phyloP scores from a whole-genome alignment of 1,284 basidiomycete species.

The Leccinum cinnamomeum region DNA sequence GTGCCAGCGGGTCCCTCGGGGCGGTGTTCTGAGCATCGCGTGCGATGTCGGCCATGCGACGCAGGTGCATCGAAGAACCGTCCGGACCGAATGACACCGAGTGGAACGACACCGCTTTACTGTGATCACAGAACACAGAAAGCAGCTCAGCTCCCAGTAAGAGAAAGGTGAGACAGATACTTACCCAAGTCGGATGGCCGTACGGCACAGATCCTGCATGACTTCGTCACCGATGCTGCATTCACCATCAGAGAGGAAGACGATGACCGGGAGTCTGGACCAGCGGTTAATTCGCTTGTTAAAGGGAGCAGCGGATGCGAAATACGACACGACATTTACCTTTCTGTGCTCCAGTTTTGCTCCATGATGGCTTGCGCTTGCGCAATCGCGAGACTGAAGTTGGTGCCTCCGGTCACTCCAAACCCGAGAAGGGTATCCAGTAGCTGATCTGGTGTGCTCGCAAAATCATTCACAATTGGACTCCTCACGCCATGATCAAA shows the following conservation, averaged over 20 bases:
- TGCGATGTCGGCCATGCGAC: constrained; percentile 55
- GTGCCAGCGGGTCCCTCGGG: constrained; percentile 45
- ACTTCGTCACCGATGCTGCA: constrained; percentile 41
- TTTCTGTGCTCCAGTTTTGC: constrained; percentile 54
- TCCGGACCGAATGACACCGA: constrained; percentile 40
- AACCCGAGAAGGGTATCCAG: constrained; percentile 41
- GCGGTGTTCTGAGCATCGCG: constrained; percentile 48
- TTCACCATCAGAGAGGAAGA: constrained; percentile 65
- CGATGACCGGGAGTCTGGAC: constrained; percentile 54
- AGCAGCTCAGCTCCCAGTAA: neutral
- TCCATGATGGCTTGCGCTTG: constrained; percentile 43
- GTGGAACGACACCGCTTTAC: constrained; percentile 55
- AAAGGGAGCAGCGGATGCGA: neutral
- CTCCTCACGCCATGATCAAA: constrained; percentile 40
- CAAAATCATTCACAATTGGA: constrained; percentile 49
- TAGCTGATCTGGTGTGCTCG: constrained; percentile 48
- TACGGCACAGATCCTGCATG: constrained; percentile 47
- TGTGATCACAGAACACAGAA: constrained; percentile 19
- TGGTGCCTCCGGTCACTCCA: constrained; percentile 43
- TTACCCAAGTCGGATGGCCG: constrained; percentile 51
- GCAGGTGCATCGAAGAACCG: constrained; percentile 36
- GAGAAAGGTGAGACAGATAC: neutral
- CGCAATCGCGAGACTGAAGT: constrained; percentile 47
- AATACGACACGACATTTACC: constrained; percentile 35
- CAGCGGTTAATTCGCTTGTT: neutral